A percentile compares a stretch with the other conserved stretches of the same genome.
Evolutionary conservation across 192 early-diverging fungal species (phyloP).

Genomic region (Chytriomyces sp.): DNA sequence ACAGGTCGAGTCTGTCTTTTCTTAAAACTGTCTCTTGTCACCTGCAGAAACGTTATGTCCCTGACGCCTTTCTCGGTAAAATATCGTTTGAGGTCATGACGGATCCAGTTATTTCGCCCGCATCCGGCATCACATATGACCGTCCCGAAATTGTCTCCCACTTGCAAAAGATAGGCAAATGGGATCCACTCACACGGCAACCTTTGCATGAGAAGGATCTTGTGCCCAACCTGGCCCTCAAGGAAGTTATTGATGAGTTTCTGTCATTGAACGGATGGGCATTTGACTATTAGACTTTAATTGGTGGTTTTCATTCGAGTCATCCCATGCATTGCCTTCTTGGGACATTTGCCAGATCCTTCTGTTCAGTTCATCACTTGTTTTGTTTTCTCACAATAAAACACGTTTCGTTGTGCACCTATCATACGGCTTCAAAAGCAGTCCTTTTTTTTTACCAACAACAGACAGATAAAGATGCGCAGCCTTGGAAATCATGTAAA

Average conservation of each 20-base stretch:
- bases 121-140: constrained; percentile 63
- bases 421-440: too few relatives aligned
- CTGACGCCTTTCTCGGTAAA: constrained; percentile 66
- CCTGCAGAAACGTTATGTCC: constrained; percentile 44
- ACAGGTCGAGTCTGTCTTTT: background rate
- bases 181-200: constrained; percentile 76
- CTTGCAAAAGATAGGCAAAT: constrained; percentile 75
- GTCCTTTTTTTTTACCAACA: too few relatives aligned
- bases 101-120: constrained; percentile 66
- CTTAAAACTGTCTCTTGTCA: background rate
- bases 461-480: too few relatives aligned
- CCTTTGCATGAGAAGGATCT: constrained; percentile 69
- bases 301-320: too few relatives aligned
- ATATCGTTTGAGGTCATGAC: constrained; percentile 85
- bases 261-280: constrained; percentile 33
- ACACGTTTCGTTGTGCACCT: too few relatives aligned
- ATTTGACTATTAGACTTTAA: constrained; percentile 37
- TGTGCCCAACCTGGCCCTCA: constrained; percentile 75
- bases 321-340: too few relatives aligned
- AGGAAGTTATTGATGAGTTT: constrained; percentile 46
- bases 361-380: too few relatives aligned
- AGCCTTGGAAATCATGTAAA: too few relatives aligned
- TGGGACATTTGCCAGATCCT: too few relatives aligned
- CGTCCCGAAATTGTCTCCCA: constrained; percentile 73
- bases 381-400: too few relatives aligned